Percentiles rank a stretch among this genome's conserved stretches.
Evolutionary conservation across 768 basidiomycete species (phyloP).

Genomic region (Termitomyces sp.): DNA sequence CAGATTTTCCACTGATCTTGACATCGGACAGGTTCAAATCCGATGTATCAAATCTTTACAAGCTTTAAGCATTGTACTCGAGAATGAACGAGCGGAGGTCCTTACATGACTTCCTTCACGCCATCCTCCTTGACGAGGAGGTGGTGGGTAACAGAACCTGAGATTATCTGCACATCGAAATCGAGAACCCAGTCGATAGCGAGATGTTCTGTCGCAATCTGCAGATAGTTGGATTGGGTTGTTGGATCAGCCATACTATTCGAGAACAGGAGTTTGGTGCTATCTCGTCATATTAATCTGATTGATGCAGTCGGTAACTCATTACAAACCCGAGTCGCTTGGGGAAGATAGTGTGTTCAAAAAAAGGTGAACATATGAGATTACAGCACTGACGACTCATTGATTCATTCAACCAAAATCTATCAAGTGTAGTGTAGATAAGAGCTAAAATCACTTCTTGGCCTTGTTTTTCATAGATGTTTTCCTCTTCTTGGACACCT

Average conservation of each 20-base stretch:
- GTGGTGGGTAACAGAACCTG: slow-evolving; percentile 60
- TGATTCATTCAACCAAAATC: not conserved
- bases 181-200: slow-evolving; percentile 77
- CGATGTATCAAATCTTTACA: slow-evolving; percentile 64
- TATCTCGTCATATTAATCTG: not conserved
- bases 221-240: slow-evolving; percentile 75
- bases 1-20: slow-evolving; percentile 44
- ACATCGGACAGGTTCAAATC: slow-evolving; percentile 57
- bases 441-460: slow-evolving; percentile 6
- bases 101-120: slow-evolving; percentile 59
- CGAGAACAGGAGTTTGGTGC: too few relatives aligned
- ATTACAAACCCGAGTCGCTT: not conserved
- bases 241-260: slow-evolving; percentile 45
- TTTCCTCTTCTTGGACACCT: slow-evolving; percentile 35
- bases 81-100: not conserved
- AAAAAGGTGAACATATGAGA: too few relatives aligned
- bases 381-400: too few relatives aligned
- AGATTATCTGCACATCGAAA: slow-evolving; percentile 44
- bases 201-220: slow-evolving; percentile 62
- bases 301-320: not conserved
- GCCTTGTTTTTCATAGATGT: slow-evolving; percentile 14
- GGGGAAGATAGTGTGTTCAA: too few relatives aligned
- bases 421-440: not conserved
- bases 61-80: not conserved
- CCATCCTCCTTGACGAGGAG: slow-evolving; percentile 48